Evolutionary conservation across 352 stramenopile genomes (phyloP).

Genomic region (Phytophthora pseudosyringae): DNA sequence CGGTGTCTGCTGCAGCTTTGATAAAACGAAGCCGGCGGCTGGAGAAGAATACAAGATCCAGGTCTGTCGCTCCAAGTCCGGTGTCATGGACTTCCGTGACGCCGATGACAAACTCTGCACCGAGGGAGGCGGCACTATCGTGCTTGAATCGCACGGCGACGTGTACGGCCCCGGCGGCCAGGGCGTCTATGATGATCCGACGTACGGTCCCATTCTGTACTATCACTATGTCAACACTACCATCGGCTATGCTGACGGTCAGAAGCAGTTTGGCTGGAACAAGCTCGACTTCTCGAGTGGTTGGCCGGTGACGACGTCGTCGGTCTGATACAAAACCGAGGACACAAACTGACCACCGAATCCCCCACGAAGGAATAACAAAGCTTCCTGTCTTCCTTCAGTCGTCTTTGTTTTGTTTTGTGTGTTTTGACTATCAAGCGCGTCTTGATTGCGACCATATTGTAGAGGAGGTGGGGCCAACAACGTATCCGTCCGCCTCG

Average conservation of each 20-base stretch:
- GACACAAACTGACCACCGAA: no score
- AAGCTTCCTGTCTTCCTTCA: no score
- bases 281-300: constrained; percentile 55
- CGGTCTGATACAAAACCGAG: no score
- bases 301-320: constrained; percentile 12
- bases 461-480: no score
- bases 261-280: constrained; percentile 65
- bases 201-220: constrained; percentile 26
- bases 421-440: no score
- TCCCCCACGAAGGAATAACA: no score
- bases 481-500: no score
- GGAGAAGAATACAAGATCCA: constrained; percentile 38
- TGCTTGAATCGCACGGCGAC: constrained; percentile 21
- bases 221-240: constrained; percentile 45
- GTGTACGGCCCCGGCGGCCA: constrained; percentile 29
- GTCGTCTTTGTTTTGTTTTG: no score
- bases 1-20: constrained; percentile 33
- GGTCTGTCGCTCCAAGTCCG: constrained; percentile 34
- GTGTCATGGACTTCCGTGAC: constrained; percentile 34
- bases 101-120: constrained; percentile 17
- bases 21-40: constrained; percentile 19
- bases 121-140: constrained; percentile 25
- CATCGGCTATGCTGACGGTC: constrained; percentile 47
- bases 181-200: constrained; percentile 31
- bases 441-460: no score